Base-by-base conservation (phyloP, 192 early-diverging fungal species). In the Allomyces arbusculus region DNA sequence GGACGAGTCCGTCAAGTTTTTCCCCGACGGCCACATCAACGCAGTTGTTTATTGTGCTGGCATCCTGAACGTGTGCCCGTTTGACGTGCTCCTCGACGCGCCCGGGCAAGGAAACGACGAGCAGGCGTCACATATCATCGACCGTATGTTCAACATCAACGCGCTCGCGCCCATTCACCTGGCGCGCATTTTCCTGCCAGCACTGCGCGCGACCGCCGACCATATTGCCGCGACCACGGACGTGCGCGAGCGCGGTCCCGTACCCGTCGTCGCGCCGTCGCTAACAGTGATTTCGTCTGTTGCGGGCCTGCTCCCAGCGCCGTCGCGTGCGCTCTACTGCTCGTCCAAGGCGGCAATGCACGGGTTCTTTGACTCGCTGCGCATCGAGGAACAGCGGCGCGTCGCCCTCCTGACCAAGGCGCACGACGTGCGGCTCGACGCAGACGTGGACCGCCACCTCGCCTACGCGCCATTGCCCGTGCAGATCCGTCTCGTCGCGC, bases 281-380 rank as follows among this genome's bases (percentile, higher is more conserved):
- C 75, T 90, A 10, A 77, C 89, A 3, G 85, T 90, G 24, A 78
- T 91, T 7, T 88, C 86, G 0, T 91, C 88, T 40, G 78, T 85
- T 66, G 87, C 89, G 1, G 86, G 87, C 6, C 76, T 83, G 50
- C 63, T 87, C 4, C 84, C 83, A 6, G 85, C 88, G 26, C 89
- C 89, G 7, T 89, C 91, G 9, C 81, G 90, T 8, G 74, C 84
- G 6, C 71, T 92, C 62, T 94, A 94, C 67, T 79, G 82, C 50
- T 84, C 85, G 1, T 83, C 81, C 63, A 94, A 94, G 62, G 86
- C 88, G 67, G 91, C 91, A 0, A 73, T 89, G 4, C 82, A 84
- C 25, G 91, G 89, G 0, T 94, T 87, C 72, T 91, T 94, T 77
- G 78, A 81, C 61, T 76, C 89, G 7, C 68, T 94, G 40, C 79